Conservation (phyloP, 2,329 filamentous ascomycete genomes). For the Diplodia sapinea region DNA sequence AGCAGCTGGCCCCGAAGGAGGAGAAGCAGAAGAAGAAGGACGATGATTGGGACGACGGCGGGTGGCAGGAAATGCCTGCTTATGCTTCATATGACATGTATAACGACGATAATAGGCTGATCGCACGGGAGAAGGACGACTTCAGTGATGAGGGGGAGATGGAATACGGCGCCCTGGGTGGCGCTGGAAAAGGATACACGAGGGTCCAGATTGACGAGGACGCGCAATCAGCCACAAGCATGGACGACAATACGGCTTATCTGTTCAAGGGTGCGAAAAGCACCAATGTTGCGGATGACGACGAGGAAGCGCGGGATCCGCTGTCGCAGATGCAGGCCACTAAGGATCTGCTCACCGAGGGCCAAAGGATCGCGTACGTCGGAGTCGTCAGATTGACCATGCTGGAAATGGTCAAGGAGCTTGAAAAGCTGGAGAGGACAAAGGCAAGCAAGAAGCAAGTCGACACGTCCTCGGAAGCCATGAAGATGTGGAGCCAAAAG, state of each 20-base stretch:
- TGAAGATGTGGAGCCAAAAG: slow-evolving; percentile 96
- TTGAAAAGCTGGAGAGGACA: slow-evolving; percentile 66
- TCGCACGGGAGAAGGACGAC: slow-evolving; percentile 78
- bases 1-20: slow-evolving; percentile 64
- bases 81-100: slow-evolving; percentile 94
- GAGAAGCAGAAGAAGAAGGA: slow-evolving; percentile 53
- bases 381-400: slow-evolving; percentile 84
- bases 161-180: slow-evolving; percentile 78
- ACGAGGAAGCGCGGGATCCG: slow-evolving; percentile 79
- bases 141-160: slow-evolving; percentile 66
- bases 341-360: slow-evolving; percentile 92
- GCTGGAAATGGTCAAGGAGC: slow-evolving; percentile 73
- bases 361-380: slow-evolving; percentile 94
- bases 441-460: slow-evolving; percentile 75
- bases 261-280: slow-evolving; percentile 68
- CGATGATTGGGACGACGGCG: slow-evolving; percentile 65
- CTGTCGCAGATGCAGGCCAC: slow-evolving; percentile 92
- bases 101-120: slow-evolving; percentile 86
- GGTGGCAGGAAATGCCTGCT: slow-evolving; percentile 97
- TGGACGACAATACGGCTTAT: slow-evolving; percentile 97
- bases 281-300: slow-evolving; percentile 70
- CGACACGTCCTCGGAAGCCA: slow-evolving; percentile 72
- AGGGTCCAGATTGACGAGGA: slow-evolving; percentile 95
- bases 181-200: slow-evolving; percentile 93
- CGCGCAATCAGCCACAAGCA: slow-evolving; percentile 87